phyloP scores from a whole-genome alignment of 1,139 yeast genomes.

The Tardiomyces depauwii region DNA sequence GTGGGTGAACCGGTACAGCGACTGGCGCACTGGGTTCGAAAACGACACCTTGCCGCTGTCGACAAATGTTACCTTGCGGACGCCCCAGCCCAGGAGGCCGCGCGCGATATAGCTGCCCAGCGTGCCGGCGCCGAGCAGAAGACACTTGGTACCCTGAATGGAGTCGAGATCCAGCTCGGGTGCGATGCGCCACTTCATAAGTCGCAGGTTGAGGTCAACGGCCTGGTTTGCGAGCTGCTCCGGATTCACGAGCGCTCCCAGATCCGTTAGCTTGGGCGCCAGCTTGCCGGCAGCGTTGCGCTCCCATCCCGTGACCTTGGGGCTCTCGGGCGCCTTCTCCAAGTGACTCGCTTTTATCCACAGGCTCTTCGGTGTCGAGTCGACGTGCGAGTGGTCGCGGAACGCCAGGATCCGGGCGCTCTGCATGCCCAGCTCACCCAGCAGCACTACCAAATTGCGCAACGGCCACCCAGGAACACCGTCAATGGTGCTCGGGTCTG shows the following conservation, averaged over 20 bases:
- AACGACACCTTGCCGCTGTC: conserved; percentile 84
- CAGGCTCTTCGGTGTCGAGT: conserved; percentile 10
- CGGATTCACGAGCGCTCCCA: conserved; percentile 75
- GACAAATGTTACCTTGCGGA: conserved; percentile 68
- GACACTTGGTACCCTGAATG: conserved; percentile 47
- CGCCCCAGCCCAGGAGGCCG: conserved; percentile 90
- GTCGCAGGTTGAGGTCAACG: conserved; percentile 74
- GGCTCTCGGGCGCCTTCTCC: conserved; percentile 2
- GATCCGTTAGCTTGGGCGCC: conserved; percentile 72
- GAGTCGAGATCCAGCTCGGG: conserved; percentile 65
- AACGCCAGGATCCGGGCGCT: conserved; percentile 31
- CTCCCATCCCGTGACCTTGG: conserved; percentile 77
- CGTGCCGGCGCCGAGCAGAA: conserved; percentile 93
- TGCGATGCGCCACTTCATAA: conserved; percentile 95
- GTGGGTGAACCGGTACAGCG: conserved; percentile 67
- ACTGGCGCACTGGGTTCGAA: conserved; percentile 93
- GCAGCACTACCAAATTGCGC: conserved; percentile 52
- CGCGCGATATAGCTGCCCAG: conserved; percentile 87
- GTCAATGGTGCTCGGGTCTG: conserved; percentile 47
- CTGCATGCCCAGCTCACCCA: conserved; percentile 31
- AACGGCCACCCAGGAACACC: conserved; percentile 48
- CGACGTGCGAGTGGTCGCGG: conserved; percentile 11
- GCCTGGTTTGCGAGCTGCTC: conserved; percentile 77
- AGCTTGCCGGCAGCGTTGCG: conserved; percentile 59
- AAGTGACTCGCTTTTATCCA: conserved; percentile 14